These are phyloP conservation scores for Acanthamoeba triangularis DNA, from an alignment of 208 protist genomes.

Conservation along the genomic window DNA sequence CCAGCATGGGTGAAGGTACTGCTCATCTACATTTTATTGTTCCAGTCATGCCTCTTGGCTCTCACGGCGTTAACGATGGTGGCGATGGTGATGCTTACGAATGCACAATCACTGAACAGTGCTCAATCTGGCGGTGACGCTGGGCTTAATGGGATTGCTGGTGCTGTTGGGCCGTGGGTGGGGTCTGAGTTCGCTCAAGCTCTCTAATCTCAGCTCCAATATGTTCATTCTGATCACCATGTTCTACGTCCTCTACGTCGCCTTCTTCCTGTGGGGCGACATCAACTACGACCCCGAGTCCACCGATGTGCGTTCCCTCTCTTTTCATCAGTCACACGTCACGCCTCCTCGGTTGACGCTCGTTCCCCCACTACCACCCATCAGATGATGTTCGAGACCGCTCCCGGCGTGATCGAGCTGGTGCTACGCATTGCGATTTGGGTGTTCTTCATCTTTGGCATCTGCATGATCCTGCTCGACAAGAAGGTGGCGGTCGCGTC, in stretches of 20 bases:
- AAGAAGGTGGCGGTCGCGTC: neutral
- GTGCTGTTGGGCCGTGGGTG: neutral
- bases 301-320: neutral
- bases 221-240: neutral
- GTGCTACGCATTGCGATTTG: neutral
- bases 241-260: neutral
- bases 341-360: neutral
- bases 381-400: neutral
- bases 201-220: neutral
- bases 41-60: no score
- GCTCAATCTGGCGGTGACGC: neutral
- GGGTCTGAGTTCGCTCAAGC: neutral
- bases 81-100: no score
- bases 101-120: neutral
- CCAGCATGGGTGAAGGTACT: neutral
- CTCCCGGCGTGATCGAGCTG: neutral
- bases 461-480: neutral
- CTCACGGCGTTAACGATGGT: no score
- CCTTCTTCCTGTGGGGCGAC: neutral
- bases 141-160: neutral
- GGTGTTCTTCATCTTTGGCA: slow-evolving; percentile 1
- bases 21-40: no score
- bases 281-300: neutral
- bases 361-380: neutral
- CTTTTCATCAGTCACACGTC: no score